Base-by-base conservation (phyloP, 345 rosid species). In the Moringa oleifera region DNA sequence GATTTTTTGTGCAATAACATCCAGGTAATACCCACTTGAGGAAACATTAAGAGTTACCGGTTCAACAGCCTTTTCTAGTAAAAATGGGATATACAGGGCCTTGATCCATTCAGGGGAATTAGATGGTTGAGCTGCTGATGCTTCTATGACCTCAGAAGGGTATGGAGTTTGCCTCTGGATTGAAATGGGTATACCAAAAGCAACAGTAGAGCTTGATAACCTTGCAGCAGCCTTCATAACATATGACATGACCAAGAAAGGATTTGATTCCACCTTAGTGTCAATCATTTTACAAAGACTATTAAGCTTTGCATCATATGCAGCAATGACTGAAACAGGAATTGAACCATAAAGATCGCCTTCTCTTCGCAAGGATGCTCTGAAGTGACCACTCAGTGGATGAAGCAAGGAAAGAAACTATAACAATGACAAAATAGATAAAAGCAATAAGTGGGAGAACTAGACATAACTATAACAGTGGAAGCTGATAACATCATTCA, bases 341-440 rank as follows among this genome's bases (percentile, higher is more conserved):
- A 93, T 67, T 20, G 80, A 78, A 50, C 95, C 88, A 18, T 65
- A 71, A 71, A 76, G 82, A 63, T 81, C 79, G 51, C 88, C 86
- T 25, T 74, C 75, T 79, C 96, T 85, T 70, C 62, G 67, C 54
- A 83, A 83, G 68, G 87, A 65, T 20, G 89, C 98, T 80, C 80
- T 85, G 62, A 93, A 72, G 86, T 90, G 98, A 73, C 86, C 80
- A 52, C 89, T 78, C 64, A 93, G 69, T 6, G 97, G 98, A 69
- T 85, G 85, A 47, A 61, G 65, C 58, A 81, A 69, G 67, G 83
- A 80, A 58, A 88, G 87, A 80, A 90, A 90, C 98, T 93, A 67
- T 36, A 69, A 59, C 57, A 50, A 45, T 25, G 66, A 53, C 36
- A 59, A 67, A 63, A 41, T 55, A 63, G 15, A 69, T 51, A 19